Conservation (phyloP, 345 rosid genomes). For the Litchi chinensis region DNA sequence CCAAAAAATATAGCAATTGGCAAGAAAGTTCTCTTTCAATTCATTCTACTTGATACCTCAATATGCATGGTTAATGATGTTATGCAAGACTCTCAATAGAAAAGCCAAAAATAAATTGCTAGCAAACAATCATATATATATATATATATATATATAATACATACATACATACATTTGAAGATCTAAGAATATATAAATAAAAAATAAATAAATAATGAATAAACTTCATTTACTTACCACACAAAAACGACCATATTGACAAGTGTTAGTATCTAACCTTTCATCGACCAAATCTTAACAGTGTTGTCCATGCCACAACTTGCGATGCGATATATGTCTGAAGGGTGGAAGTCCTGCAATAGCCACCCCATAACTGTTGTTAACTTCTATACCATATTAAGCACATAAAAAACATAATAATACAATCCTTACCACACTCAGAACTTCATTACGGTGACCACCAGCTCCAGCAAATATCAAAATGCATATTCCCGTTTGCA, state of each 20-base stretch:
- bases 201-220: background rate
- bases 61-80: background rate
- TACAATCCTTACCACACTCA: conserved; percentile 76
- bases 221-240: background rate
- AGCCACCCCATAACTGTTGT: conserved; percentile 3
- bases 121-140: background rate
- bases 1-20: background rate
- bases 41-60: background rate
- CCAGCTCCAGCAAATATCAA: conserved; percentile 97
- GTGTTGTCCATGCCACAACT: conserved; percentile 99
- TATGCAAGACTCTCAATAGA: background rate
- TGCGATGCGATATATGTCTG: conserved; percentile 79
- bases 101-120: background rate
- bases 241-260: background rate
- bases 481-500: conserved; percentile 93
- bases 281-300: conserved; percentile 96
- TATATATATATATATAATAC: no score
- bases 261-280: conserved; percentile 49
- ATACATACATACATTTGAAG: no score
- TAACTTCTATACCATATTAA: background rate
- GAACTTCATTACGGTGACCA: conserved; percentile 96
- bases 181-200: background rate
- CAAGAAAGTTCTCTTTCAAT: background rate
- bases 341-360: conserved; percentile 88
- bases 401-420: background rate